Base-by-base conservation (phyloP, 139 green algal species). In the Coelastrella sp. region DNA sequence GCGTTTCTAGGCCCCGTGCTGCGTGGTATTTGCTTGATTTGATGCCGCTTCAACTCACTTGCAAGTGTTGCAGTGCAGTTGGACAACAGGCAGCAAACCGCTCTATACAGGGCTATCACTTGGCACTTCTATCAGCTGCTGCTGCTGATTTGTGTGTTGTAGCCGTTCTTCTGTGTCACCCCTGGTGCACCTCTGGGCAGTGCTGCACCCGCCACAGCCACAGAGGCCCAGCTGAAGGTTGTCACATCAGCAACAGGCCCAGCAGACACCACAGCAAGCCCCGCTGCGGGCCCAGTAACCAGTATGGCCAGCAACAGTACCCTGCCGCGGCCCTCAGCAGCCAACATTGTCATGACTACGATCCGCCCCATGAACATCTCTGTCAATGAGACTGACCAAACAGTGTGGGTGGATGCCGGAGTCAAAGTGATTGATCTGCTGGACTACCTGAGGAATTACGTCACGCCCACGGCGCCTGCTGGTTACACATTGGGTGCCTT, bases 371-470 rank as follows among this genome's bases (percentile, higher is more conserved):
- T 95, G 20, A 80, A 88, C 58, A 94, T 96, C 71, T 56, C 32
- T n/a, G 92, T 98, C 19, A 92, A 98, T 74, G 95, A 98, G 81
- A 89, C 91, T 0, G 83, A 88, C 3, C 0, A 89, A 47, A 96
- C 92, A 1, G 97, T 98, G 19, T 95, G 85, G 17, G 96, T 97
- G 0, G 93, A 95, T 17, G 96, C 96, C 2, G 84, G 73, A 58
- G 83, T 89, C 54, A 87, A 86, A 5, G 80, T 61, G 8, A 58
- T 73, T 7, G 82, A 89, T 57, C 82, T 92, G 81, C 73, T 89
- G 61, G n/a, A 98, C 73, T 98, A 97, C 89, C 93, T 99, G 32
- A 92, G 94, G n/a, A 88, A 94, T 68, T 98, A 98, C 92, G 91
- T 92, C 7, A 96, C 94, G 17, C 85, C 80, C 58, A 88, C 83